Evolutionary conservation across 116 monocot genomes (phyloP).

Genomic region (Dioscorea cayenensis): DNA sequence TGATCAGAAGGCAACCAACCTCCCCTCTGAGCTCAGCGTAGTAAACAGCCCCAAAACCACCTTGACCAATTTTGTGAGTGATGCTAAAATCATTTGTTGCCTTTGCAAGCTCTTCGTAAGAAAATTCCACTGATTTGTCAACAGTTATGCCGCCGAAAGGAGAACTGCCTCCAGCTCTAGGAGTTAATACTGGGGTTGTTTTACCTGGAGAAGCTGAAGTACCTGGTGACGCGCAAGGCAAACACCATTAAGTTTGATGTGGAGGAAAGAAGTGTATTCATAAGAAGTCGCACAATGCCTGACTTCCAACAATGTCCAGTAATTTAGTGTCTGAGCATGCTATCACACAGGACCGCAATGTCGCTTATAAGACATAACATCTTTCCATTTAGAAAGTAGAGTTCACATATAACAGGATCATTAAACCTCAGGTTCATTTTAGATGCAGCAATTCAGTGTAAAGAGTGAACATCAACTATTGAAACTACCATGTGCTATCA

Average conservation of each 20-base stretch:
- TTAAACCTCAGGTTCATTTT: too few species aligned
- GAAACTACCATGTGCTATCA: too few species aligned
- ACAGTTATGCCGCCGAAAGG: conserved; percentile 27
- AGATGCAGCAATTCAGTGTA: too few species aligned
- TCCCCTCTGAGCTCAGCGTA: conserved; percentile 93
- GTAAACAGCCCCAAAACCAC: conserved; percentile 86
- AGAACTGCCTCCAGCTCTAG: conserved; percentile 18
- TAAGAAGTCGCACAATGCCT: too few species aligned
- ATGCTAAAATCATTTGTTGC: conserved; percentile 74
- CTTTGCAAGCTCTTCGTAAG: conserved; percentile 73
- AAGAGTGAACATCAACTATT: too few species aligned
- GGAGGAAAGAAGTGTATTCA: too few species aligned
- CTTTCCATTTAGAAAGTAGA: too few species aligned
- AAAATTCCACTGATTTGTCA: conserved; percentile 71
- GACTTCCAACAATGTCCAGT: too few species aligned
- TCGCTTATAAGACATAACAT: too few species aligned
- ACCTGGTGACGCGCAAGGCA: neutral
- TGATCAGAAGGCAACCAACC: conserved; percentile 29
- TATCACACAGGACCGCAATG: too few species aligned
- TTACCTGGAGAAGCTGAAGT: neutral
- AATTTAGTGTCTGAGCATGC: too few species aligned
- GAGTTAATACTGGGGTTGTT: conserved; percentile 1
- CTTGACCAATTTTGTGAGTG: conserved; percentile 69
- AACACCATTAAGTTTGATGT: neutral
- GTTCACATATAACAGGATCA: too few species aligned